These are phyloP conservation scores for Leccinum ochraceum DNA, from an alignment of 768 basidiomycete species.

Conservation along the genomic window DNA sequence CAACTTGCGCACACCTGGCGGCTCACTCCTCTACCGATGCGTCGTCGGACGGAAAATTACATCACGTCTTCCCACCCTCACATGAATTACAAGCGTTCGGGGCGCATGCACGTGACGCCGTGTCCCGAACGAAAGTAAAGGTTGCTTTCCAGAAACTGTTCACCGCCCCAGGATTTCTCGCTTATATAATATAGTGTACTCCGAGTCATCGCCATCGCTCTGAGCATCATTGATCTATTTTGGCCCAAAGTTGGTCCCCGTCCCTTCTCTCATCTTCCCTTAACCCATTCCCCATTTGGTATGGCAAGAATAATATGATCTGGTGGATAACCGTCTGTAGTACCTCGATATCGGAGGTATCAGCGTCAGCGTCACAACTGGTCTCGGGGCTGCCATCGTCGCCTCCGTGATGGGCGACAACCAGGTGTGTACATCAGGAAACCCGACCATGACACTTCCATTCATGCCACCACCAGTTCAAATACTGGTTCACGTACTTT, in stretches of 20 bases:
- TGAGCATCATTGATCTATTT: slow-evolving; percentile 82
- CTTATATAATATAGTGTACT: slow-evolving; percentile 62
- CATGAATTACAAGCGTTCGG: no score
- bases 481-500: slow-evolving; percentile 91
- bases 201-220: slow-evolving; percentile 57
- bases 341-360: slow-evolving; percentile 97
- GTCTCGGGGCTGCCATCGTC: slow-evolving; percentile 89
- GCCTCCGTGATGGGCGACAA: slow-evolving; percentile 73
- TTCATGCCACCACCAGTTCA: slow-evolving; percentile 59
- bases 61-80: no score
- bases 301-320: slow-evolving; percentile 91
- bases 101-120: no score
- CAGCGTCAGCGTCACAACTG: slow-evolving; percentile 92
- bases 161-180: slow-evolving; percentile 80
- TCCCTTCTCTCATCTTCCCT: slow-evolving; percentile 1
- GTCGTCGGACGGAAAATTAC: no score
- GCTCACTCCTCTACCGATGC: no score
- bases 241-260: slow-evolving; percentile 62
- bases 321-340: slow-evolving; percentile 95
- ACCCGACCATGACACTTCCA: background rate
- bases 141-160: slow-evolving; percentile 82
- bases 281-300: slow-evolving; percentile 39
- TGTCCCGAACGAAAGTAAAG: no score
- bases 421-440: slow-evolving; percentile 51
- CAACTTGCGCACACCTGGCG: no score